Evolutionary conservation across 208 protist genomes (phyloP).

Genomic region (Trypanosoma theileri): DNA sequence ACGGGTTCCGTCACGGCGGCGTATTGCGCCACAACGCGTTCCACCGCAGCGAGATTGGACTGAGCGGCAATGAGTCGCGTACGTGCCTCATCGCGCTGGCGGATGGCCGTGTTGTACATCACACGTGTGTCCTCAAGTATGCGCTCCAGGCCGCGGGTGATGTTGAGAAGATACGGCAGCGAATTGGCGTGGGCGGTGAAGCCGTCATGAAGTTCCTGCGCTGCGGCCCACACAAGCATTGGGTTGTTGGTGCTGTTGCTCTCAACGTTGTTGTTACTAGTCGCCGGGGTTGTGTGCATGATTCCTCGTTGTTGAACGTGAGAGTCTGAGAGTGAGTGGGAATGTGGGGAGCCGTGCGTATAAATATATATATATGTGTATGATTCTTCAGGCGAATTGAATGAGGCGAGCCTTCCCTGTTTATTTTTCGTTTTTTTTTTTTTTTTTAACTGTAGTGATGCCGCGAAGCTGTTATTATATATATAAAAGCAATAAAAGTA

Average conservation of each 20-base stretch:
- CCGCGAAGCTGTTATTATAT: background rate
- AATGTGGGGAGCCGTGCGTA: background rate
- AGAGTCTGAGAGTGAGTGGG: no score
- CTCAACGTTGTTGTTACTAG: no score
- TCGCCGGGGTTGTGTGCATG: no score
- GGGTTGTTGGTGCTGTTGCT: background rate
- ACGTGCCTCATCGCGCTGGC: slow-evolving; percentile 56
- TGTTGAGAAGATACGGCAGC: slow-evolving; percentile 39
- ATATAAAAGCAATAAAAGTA: background rate
- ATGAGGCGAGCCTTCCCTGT: background rate
- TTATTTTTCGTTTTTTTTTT: slow-evolving; percentile 2
- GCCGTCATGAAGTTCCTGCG: slow-evolving; percentile 49
- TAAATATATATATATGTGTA: slow-evolving; percentile 30
- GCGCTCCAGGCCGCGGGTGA: slow-evolving; percentile 45
- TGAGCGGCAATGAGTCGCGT: slow-evolving; percentile 53
- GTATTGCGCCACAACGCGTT: slow-evolving; percentile 70
- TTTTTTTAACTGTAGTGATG: background rate
- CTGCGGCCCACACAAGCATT: slow-evolving; percentile 40
- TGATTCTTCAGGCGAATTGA: no score
- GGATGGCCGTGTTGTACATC: slow-evolving; percentile 69
- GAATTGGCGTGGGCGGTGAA: slow-evolving; percentile 36
- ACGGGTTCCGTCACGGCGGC: slow-evolving; percentile 72
- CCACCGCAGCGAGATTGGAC: slow-evolving; percentile 56
- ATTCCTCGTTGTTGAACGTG: no score
- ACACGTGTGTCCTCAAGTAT: slow-evolving; percentile 62